Conservation (phyloP, 2,329 filamentous ascomycete genomes). For the Ophiocordyceps robertsii region DNA sequence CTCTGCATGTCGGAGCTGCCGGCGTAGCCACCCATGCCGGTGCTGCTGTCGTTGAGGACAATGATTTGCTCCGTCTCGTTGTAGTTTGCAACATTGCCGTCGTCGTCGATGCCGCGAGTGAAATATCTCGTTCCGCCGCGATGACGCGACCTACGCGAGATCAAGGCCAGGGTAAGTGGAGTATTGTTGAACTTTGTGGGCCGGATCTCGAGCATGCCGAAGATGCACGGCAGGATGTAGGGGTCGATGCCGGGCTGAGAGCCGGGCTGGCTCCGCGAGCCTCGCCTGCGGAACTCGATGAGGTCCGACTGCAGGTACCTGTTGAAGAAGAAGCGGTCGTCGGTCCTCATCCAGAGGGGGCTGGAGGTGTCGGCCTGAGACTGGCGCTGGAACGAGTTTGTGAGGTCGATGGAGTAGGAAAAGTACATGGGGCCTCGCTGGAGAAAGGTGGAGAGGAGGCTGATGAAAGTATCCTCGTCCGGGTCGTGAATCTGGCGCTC, state of each 20-base stretch:
- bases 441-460: conserved; percentile 68
- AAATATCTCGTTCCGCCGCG: conserved; percentile 90
- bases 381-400: conserved; percentile 93
- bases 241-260: conserved; percentile 71
- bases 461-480: conserved; percentile 86
- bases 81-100: conserved; percentile 95
- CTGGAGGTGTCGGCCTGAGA: conserved; percentile 56
- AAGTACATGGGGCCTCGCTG: conserved; percentile 90
- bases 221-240: conserved; percentile 90
- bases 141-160: conserved; percentile 79
- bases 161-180: conserved; percentile 71
- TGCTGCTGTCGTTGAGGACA: conserved; percentile 70
- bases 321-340: conserved; percentile 99
- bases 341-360: conserved; percentile 82
- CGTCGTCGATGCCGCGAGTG: conserved; percentile 82
- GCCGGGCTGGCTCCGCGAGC: conserved; percentile 49
- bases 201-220: conserved; percentile 86
- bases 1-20: conserved; percentile 65
- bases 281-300: conserved; percentile 67
- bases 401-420: conserved; percentile 92
- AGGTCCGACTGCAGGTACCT: conserved; percentile 81
- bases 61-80: conserved; percentile 95
- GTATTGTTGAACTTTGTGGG: conserved; percentile 77
- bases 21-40: conserved; percentile 66
- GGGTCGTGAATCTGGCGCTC: conserved; percentile 83